Base-by-base conservation (phyloP, 2,329 filamentous ascomycete genomes). In the Helicocarpus griseus region DNA sequence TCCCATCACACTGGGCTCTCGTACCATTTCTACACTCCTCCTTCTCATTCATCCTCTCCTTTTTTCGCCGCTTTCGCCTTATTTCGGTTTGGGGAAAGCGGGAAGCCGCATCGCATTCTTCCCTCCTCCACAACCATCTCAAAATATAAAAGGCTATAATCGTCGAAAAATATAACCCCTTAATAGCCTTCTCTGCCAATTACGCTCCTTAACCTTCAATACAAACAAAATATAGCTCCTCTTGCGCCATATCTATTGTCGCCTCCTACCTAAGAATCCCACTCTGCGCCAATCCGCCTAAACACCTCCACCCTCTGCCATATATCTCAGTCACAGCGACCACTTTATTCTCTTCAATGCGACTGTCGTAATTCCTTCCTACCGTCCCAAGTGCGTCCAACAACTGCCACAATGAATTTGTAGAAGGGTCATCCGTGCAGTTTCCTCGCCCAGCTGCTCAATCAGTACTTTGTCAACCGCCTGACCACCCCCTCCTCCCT, bases 341-440 rank as follows among this genome's bases (percentile, higher is more conserved):
- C 9, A 11, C 31, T 14, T 35, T 3, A 35, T 14, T 11, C 31
- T 14, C 31, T 14, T 31, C 29, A 29, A 29, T 21, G 7, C 26
- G 19, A 8, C 19, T 7, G 24, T 45, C n/a, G 41, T 17, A 5
- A 48, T 24, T n/a, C 31, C n/a, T 47, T 36, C 29, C 5, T 48
- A 21, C 46, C 24, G 19, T 48, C 46, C 21, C 46, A 19, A 24
- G 33, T 38, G 29, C 21, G 19, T 24, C 11, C 46, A n/a, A n/a
- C n/a, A n/a, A n/a, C 33, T 31, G 46, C 39, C 46, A 22, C 46
- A 26, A 48, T 48, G 46, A 22, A 39, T n/a, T 17, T 48, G 14
- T 38, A 48, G 36, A 9, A 40, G 46, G 46, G 33, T 29, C 35
- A 26, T 13, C 40, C 46, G 19, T 36, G 46, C 33, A 26, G 45